Evolutionary conservation across 176 grass and related monocot genomes (phyloP).

Genomic region (Microstegium vimineum): DNA sequence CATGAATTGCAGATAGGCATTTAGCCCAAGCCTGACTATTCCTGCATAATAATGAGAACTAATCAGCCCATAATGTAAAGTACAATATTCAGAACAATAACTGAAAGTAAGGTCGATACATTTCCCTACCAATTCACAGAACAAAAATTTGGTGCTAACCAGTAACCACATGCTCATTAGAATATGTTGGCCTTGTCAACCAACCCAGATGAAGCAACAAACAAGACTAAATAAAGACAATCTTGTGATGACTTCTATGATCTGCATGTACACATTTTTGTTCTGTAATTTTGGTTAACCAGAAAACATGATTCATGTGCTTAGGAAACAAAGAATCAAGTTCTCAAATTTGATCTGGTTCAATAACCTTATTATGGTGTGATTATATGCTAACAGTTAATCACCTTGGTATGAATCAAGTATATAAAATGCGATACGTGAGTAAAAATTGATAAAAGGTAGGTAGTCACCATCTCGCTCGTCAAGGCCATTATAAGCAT

Average conservation of each 20-base stretch:
- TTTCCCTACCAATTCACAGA: not conserved
- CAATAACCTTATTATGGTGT: not conserved
- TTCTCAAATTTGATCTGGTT: not conserved
- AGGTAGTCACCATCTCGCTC: slow-evolving; percentile 72
- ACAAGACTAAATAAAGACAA: not conserved
- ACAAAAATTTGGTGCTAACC: not conserved
- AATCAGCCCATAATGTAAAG: slow-evolving; percentile 3
- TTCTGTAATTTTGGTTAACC: not conserved
- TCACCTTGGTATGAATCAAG: not conserved
- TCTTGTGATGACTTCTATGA: not conserved
- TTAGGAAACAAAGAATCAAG: not conserved
- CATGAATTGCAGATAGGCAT: slow-evolving; percentile 84
- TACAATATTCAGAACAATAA: not conserved
- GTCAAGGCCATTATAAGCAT: slow-evolving; percentile 61
- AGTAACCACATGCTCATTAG: not conserved
- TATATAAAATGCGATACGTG: not conserved
- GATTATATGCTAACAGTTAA: not conserved
- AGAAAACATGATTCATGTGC: not conserved
- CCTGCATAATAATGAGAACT: slow-evolving; percentile 39
- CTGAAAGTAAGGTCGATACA: not conserved
- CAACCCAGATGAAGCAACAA: not conserved
- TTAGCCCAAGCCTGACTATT: slow-evolving; percentile 84
- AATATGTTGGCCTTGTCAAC: not conserved
- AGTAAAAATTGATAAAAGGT: slow-evolving; percentile 3
- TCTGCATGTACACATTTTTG: not conserved